Evolutionary conservation across 2,329 filamentous ascomycete genomes (phyloP), one percentile per base, ranked within the genome.

Genomic region (Fusarium sp.): DNA sequence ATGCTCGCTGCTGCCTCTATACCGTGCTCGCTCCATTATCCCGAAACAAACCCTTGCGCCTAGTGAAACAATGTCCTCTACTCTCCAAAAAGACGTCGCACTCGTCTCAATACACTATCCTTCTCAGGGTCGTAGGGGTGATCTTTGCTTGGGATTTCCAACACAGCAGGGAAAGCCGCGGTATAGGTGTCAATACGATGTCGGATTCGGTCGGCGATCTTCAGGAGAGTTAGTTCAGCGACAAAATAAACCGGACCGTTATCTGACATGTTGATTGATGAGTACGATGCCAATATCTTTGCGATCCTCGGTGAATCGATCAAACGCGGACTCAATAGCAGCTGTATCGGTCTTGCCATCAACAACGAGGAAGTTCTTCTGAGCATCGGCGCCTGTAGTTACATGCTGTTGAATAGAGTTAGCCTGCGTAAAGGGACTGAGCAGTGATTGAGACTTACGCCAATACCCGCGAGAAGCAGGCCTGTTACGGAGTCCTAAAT

Each of bases 41-140:
- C 39, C 51, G 56, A 68, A 68, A 64, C 55, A 67, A 57, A 57
- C 45, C 65, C 48, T 50, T 64, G 39, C 56, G 58, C 55, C 56
- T 3, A 42, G 22, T 34, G 59, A 56, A 50, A 55, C 36, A 13
- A 22, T 26, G 14, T 36, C 36, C 32, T 47, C 81, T 89, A 95
- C 85, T 95, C 90, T 77, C 90, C 90, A 84, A 92, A 92, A 64
- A 90, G 75, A 67, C 88, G 86, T 70, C 88, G 86, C 51, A 99
- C 96, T 76, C 96, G 89, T 85, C 95, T 93, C 84, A 99, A 83
- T 48, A 99, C 96, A 81, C 96, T 98, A 83, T 99, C 96, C 87
- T 99, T 99, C 85, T 99, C 96, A 0, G 96, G 96, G 79, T 99
- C 96, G 81, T 99, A 99, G 5, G 96, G 96, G 82, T 99, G 96